A percentile compares a stretch with the other conserved stretches of the same genome.
Conservation (phyloP, 1,284 basidiomycete genomes). For the Mycosarcoma mackinlayi region DNA sequence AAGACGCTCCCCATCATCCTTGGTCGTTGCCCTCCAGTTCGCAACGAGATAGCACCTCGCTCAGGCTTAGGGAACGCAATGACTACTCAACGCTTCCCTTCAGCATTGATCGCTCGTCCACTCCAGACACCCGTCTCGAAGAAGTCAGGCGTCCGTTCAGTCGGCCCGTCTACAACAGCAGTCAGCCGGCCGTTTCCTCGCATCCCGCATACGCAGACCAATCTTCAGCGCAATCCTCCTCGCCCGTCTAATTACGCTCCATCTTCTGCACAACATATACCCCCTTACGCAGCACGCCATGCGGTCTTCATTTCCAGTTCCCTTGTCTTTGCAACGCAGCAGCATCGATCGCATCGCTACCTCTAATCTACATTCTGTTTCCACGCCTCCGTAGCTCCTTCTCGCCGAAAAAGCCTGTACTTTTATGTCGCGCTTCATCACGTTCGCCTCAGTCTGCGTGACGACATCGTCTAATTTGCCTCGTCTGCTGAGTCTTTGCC, state of each 20-base stretch:
- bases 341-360: conserved; percentile 13
- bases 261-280: conserved; percentile 9
- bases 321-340: neutral
- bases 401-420: conserved; percentile 7
- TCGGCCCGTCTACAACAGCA: conserved; percentile 14
- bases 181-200: neutral
- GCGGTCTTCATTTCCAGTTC: neutral
- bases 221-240: conserved; percentile 2
- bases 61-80: conserved; percentile 36
- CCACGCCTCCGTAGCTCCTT: neutral
- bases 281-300: conserved; percentile 4
- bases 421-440: conserved; percentile 5
- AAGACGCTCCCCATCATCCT: conserved; percentile 2
- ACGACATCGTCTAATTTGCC: too few species aligned
- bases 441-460: too few species aligned
- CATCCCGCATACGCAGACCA: conserved; percentile 1
- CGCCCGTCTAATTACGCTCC: conserved; percentile 2
- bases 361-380: conserved; percentile 28
- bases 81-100: conserved; percentile 33
- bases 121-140: conserved; percentile 47
- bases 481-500: too few species aligned
- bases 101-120: conserved; percentile 43
- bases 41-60: conserved; percentile 28
- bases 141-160: conserved; percentile 46
- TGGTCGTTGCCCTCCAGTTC: conserved; percentile 27